phyloP scores from a whole-genome alignment of 2,329 filamentous ascomycete genomes.

The Aurifilum marmelostoma region DNA sequence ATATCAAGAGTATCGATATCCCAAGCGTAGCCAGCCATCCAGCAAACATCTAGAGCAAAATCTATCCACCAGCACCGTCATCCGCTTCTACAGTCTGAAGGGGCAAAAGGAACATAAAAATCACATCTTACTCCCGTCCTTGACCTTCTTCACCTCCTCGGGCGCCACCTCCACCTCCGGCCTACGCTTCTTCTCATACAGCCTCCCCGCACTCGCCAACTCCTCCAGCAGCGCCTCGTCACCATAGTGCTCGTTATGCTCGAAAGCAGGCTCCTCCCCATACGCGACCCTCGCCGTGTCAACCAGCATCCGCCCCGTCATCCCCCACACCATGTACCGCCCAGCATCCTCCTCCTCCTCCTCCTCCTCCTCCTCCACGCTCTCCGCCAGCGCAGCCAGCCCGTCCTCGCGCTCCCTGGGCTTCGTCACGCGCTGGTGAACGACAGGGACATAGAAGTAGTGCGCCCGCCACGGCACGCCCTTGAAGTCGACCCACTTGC shows the following conservation, averaged over 20 bases:
- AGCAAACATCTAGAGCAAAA: background rate
- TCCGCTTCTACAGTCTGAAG: no score
- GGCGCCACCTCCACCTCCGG: slow-evolving; percentile 37
- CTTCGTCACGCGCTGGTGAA: slow-evolving; percentile 68
- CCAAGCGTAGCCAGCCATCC: slow-evolving; percentile 11
- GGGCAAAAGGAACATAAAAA: background rate
- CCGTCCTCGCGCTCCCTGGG: slow-evolving; percentile 47
- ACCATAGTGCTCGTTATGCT: slow-evolving; percentile 61
- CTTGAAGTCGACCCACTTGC: slow-evolving; percentile 80
- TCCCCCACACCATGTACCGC: slow-evolving; percentile 87
- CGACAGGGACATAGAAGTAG: slow-evolving; percentile 87
- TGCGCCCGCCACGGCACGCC: slow-evolving; percentile 81
- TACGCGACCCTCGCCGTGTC: slow-evolving; percentile 88
- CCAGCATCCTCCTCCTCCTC: slow-evolving; percentile 49
- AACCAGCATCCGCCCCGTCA: slow-evolving; percentile 90
- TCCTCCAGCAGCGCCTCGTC: slow-evolving; percentile 55
- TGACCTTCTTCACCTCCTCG: slow-evolving; percentile 42
- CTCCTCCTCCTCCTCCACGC: slow-evolving; percentile 52
- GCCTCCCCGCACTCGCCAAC: slow-evolving; percentile 48
- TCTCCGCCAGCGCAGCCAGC: slow-evolving; percentile 48
- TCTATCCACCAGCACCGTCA: no score
- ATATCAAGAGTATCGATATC: slow-evolving; percentile 13
- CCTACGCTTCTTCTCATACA: slow-evolving; percentile 50
- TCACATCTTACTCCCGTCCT: slow-evolving; percentile 45
- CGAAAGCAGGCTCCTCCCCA: slow-evolving; percentile 80